Evolutionary conservation across 177 flowering plant species (phyloP).

Genomic region (Vitis hybrid): DNA sequence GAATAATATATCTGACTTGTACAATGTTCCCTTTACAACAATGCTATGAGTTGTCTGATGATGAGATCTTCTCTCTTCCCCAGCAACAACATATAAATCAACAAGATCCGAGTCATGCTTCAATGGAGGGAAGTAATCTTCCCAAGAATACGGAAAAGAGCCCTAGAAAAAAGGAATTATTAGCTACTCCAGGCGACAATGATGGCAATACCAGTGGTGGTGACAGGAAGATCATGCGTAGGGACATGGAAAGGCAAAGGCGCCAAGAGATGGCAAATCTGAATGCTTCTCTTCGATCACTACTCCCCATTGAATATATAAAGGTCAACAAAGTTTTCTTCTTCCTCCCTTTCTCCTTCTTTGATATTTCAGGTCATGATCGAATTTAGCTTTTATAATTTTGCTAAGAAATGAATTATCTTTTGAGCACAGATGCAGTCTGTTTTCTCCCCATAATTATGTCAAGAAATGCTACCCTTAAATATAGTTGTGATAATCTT

Average conservation of each 20-base stretch:
- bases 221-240: conserved; percentile 26
- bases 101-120: conserved; percentile 8
- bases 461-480: too few species aligned
- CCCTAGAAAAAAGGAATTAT: not conserved
- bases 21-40: conserved; percentile 10
- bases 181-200: not conserved
- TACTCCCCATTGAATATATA: conserved; percentile 35
- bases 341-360: too few species aligned
- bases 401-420: too few species aligned
- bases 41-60: conserved; percentile 1
- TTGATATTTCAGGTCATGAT: too few species aligned
- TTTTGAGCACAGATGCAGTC: too few species aligned
- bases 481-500: too few species aligned
- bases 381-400: too few species aligned
- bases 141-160: conserved; percentile 2
- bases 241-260: conserved; percentile 37
- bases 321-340: conserved; percentile 21
- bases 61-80: conserved; percentile 8
- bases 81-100: conserved; percentile 6
- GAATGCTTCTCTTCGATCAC: conserved; percentile 25
- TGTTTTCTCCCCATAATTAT: too few species aligned
- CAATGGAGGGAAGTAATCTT: not conserved
- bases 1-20: not conserved
- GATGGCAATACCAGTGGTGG: not conserved
- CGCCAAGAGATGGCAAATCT: conserved; percentile 39